Evolutionary conservation across 768 basidiomycete species (phyloP).

Genomic region (Punctularia strigosozonata): DNA sequence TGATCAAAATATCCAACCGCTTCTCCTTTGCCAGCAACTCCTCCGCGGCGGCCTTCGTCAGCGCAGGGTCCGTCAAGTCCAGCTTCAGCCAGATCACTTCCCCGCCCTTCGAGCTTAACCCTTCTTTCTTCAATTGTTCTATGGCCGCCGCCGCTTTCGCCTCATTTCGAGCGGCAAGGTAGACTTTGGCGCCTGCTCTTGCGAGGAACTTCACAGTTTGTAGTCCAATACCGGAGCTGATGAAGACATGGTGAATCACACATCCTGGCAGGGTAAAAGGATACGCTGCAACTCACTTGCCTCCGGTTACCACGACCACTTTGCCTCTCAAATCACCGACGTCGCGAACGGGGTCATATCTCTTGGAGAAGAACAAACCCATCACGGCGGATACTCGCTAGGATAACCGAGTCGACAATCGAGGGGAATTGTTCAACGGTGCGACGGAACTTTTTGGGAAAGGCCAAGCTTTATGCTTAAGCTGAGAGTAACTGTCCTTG

Average conservation of each 20-base stretch:
- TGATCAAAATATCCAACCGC: slow-evolving; percentile 43
- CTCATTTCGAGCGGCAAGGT: slow-evolving; percentile 41
- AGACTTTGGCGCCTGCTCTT: slow-evolving; percentile 44
- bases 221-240: slow-evolving; percentile 40
- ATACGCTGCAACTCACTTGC: slow-evolving; percentile 28
- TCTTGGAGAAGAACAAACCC: not conserved
- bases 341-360: slow-evolving; percentile 22
- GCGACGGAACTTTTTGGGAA: too few species aligned
- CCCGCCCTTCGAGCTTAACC: slow-evolving; percentile 31
- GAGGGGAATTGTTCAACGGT: too few species aligned
- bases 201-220: slow-evolving; percentile 40
- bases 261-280: not conserved
- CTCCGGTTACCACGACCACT: slow-evolving; percentile 46
- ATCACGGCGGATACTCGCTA: too few species aligned
- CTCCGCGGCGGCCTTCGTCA: slow-evolving; percentile 35
- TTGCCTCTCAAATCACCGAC: slow-evolving; percentile 35
- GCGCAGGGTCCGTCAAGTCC: slow-evolving; percentile 36
- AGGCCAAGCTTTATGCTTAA: too few species aligned
- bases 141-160: slow-evolving; percentile 35
- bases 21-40: slow-evolving; percentile 36
- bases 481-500: too few species aligned
- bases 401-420: too few species aligned
- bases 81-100: slow-evolving; percentile 37
- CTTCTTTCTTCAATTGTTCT: slow-evolving; percentile 29
- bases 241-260: not conserved